Evolutionary conservation across 371 early-diverging fungal genomes (phyloP).

Genomic region (Mortierella sp.): DNA sequence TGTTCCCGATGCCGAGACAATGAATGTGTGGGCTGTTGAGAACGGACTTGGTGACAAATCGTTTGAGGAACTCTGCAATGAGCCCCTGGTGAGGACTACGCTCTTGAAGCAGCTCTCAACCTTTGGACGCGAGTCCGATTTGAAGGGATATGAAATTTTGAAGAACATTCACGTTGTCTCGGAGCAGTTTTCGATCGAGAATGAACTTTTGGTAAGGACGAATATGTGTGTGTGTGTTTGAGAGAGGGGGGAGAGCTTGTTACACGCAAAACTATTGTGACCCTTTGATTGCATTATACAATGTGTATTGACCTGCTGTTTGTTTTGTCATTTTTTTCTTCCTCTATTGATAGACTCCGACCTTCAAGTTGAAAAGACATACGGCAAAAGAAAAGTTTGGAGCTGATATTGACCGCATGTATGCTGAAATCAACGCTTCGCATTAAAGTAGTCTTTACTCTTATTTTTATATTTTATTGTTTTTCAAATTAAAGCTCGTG

Average conservation of each 20-base stretch:
- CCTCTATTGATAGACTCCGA: slow-evolving; percentile 66
- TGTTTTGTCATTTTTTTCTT: background rate
- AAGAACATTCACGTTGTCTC: slow-evolving; percentile 63
- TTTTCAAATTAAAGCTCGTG: background rate
- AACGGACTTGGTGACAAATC: slow-evolving; percentile 28
- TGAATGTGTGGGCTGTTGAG: slow-evolving; percentile 53
- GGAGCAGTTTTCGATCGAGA: slow-evolving; percentile 67
- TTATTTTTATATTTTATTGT: too few relatives aligned
- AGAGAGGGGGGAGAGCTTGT: background rate
- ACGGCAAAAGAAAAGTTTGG: slow-evolving; percentile 69
- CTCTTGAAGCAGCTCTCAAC: slow-evolving; percentile 64
- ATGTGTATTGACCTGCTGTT: background rate
- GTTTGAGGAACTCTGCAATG: slow-evolving; percentile 61
- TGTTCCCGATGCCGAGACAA: slow-evolving; percentile 76
- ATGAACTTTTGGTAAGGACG: slow-evolving; percentile 57
- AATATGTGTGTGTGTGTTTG: background rate
- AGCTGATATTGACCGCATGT: slow-evolving; percentile 70
- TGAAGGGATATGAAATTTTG: slow-evolving; percentile 85
- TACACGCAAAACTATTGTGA: too few relatives aligned
- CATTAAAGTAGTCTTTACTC: too few relatives aligned
- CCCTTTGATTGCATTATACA: too few relatives aligned
- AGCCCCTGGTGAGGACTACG: slow-evolving; percentile 62
- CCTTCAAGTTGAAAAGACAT: slow-evolving; percentile 87
- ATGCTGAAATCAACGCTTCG: slow-evolving; percentile 30
- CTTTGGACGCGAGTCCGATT: slow-evolving; percentile 70